Conservation (phyloP, 768 basidiomycete genomes). For the Suillus luteus region DNA sequence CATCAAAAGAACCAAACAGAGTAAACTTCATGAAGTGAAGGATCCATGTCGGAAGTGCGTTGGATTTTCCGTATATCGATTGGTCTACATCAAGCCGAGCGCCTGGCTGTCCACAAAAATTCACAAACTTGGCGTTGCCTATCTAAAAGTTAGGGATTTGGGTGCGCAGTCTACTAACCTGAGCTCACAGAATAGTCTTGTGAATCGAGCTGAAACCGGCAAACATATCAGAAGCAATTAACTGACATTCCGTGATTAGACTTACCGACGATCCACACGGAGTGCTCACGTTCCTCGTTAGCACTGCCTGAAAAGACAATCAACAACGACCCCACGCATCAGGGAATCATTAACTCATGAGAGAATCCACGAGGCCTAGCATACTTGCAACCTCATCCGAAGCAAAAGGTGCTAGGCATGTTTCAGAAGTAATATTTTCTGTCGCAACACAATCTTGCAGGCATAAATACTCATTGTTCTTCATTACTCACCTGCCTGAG, state of each 20-base stretch:
- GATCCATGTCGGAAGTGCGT: background rate
- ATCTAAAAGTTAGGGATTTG: too few species aligned
- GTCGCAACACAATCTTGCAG: background rate
- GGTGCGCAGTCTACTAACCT: background rate
- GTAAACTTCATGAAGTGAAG: conserved; percentile 32
- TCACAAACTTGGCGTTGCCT: conserved; percentile 33
- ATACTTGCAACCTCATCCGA: conserved; percentile 7
- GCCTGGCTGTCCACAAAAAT: conserved; percentile 39
- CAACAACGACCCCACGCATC: background rate
- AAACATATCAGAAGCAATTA: background rate
- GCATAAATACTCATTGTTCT: background rate
- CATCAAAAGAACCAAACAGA: conserved; percentile 47
- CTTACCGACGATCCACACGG: background rate
- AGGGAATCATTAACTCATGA: conserved; percentile 1
- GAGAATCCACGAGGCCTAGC: conserved; percentile 1
- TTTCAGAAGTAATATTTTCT: conserved; percentile 7
- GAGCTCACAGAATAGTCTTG: conserved; percentile 9
- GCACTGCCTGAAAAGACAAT: background rate
- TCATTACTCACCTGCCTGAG: conserved; percentile 9
- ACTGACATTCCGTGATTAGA: background rate
- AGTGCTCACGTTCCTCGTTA: background rate
- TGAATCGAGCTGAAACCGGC: conserved; percentile 8
- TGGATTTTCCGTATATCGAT: conserved; percentile 21
- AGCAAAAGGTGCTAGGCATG: conserved; percentile 13
- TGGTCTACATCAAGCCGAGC: conserved; percentile 35